Evolutionary conservation across 495 filamentous ascomycete genomes (phyloP).

Genomic region (Hyaloscypha hepaticicola): DNA sequence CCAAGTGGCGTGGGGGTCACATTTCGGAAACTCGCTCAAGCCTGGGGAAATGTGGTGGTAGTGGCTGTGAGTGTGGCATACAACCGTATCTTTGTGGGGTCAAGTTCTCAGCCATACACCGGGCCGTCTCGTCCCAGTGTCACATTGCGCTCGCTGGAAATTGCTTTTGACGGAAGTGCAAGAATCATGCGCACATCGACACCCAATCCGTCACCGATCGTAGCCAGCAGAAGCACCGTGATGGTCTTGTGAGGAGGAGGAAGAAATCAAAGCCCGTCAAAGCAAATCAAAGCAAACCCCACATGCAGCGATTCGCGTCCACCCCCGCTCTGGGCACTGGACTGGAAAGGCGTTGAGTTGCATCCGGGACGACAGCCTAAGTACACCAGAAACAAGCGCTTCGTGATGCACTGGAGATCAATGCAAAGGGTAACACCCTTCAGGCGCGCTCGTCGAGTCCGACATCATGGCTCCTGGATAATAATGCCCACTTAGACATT

Average conservation of each 20-base stretch:
- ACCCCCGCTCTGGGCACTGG: background rate
- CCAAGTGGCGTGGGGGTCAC: background rate
- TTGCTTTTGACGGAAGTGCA: slow-evolving; percentile 5
- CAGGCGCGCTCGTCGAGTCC: background rate
- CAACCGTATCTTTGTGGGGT: slow-evolving; percentile 12
- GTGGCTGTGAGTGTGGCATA: background rate
- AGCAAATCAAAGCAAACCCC: too few species aligned
- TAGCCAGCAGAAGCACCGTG: slow-evolving; percentile 8
- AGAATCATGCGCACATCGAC: background rate
- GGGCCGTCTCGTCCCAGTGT: slow-evolving; percentile 2
- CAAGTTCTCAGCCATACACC: background rate
- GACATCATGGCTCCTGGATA: slow-evolving; percentile 2
- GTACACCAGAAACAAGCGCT: slow-evolving; percentile 13
- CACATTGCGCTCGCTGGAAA: background rate
- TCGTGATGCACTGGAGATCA: slow-evolving; percentile 20
- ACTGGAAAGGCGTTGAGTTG: background rate
- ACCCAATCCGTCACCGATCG: background rate
- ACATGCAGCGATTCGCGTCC: background rate
- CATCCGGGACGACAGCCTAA: slow-evolving; percentile 13
- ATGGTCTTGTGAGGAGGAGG: too few species aligned
- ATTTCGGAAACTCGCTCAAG: slow-evolving; percentile 7
- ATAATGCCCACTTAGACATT: background rate
- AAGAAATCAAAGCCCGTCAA: background rate
- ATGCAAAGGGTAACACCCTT: background rate
- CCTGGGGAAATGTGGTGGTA: background rate